phyloP scores from a whole-genome alignment of 805 yeast genomes.

The Yamadazyma scolyti region DNA sequence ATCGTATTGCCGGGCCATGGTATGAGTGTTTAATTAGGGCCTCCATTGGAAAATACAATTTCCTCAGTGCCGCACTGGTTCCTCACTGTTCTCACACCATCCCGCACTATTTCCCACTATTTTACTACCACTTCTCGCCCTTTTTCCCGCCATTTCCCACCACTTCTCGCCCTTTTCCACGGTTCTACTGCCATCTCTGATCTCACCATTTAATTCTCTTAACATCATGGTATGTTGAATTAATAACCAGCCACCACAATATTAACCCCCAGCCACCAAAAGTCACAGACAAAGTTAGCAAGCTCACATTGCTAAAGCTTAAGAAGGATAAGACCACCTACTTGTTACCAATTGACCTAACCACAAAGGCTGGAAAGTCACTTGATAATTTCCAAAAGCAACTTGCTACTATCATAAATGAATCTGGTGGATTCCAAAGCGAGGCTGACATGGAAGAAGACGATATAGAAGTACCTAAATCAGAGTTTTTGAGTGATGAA shows the following conservation, averaged over 20 bases:
- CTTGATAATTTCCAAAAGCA: slow-evolving; percentile 16
- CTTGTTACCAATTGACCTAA: slow-evolving; percentile 21
- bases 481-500: slow-evolving; percentile 29
- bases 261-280: slow-evolving; percentile 8
- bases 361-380: slow-evolving; percentile 9
- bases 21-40: slow-evolving; percentile 4
- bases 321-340: slow-evolving; percentile 30
- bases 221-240: not conserved
- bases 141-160: too few species aligned
- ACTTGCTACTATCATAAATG: slow-evolving; percentile 37
- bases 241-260: not conserved
- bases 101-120: too few species aligned
- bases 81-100: too few species aligned
- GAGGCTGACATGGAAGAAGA: slow-evolving; percentile 27
- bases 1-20: slow-evolving; percentile 7
- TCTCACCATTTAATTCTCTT: not conserved
- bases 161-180: too few species aligned
- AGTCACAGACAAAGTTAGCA: not conserved
- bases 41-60: too few species aligned
- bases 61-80: too few species aligned
- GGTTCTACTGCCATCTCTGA: too few species aligned
- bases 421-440: slow-evolving; percentile 45
- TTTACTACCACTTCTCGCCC: too few species aligned
- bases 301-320: slow-evolving; percentile 30
- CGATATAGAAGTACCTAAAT: slow-evolving; percentile 35